Percentiles rank a stretch among this genome's conserved stretches.
Conservation (phyloP, 495 filamentous ascomycete species). For the Corynascus novoguineensis region DNA sequence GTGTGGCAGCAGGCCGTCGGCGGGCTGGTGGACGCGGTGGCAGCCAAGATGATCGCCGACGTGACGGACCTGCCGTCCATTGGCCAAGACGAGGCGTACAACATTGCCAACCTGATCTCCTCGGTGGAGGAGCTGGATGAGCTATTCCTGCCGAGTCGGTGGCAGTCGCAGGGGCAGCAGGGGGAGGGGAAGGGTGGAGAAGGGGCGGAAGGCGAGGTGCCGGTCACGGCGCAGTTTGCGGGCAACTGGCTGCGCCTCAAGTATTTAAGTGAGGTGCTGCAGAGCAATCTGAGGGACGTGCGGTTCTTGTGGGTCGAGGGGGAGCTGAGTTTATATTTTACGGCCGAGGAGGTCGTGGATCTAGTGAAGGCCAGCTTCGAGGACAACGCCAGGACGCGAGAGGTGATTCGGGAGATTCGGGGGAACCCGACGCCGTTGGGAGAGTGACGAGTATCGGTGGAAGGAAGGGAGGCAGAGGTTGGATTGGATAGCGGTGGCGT, state of each 20-base stretch:
- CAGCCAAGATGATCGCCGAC: constrained; percentile 75
- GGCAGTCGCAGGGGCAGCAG: constrained; percentile 17
- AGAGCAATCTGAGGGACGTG: constrained; percentile 85
- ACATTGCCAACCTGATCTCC: constrained; percentile 64
- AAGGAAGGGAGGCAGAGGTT: too few relatives aligned
- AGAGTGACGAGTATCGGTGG: too few relatives aligned
- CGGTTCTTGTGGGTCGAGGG: constrained; percentile 83
- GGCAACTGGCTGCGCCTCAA: constrained; percentile 83
- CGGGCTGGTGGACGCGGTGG: constrained; percentile 70
- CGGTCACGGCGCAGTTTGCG: constrained; percentile 73
- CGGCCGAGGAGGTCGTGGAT: constrained; percentile 77
- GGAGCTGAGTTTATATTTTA: constrained; percentile 77
- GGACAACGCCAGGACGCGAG: constrained; percentile 71
- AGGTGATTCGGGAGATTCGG: constrained; percentile 74
- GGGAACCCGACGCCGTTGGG: constrained; percentile 34
- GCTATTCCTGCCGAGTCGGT: constrained; percentile 59
- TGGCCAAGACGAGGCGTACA: constrained; percentile 77
- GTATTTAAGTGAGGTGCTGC: constrained; percentile 80
- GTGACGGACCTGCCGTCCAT: constrained; percentile 84
- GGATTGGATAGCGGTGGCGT: not conserved
- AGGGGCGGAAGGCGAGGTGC: constrained; percentile 40
- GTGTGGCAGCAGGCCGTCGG: constrained; percentile 82
- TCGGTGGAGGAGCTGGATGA: constrained; percentile 64
- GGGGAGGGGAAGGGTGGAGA: constrained; percentile 19
- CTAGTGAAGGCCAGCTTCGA: constrained; percentile 86